Conservation (phyloP, 257 asterid genomes). For the Scutellaria baicalensis region DNA sequence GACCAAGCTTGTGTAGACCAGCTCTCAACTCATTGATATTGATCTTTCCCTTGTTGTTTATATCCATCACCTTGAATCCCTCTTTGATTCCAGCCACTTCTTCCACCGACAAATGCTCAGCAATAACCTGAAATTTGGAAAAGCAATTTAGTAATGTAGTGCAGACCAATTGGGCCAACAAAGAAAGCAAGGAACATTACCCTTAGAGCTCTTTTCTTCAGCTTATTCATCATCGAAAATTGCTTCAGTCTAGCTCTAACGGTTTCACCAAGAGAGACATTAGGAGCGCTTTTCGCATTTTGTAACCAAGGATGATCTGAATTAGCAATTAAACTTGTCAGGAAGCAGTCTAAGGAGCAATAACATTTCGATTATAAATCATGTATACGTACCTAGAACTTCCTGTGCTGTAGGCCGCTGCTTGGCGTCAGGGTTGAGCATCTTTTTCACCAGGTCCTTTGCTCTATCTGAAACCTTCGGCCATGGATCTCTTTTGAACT, state of each 20-base stretch:
- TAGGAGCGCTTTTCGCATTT: conserved; percentile 48
- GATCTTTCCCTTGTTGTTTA: conserved; percentile 42
- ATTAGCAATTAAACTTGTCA: conserved; percentile 11
- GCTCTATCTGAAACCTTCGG: conserved; percentile 57
- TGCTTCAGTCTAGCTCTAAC: conserved; percentile 59
- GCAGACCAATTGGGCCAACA: neutral
- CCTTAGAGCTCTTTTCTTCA: conserved; percentile 54
- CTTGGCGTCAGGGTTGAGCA: conserved; percentile 46
- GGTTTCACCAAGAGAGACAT: conserved; percentile 57
- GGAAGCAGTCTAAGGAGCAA: neutral
- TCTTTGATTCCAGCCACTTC: conserved; percentile 52
- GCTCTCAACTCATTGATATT: conserved; percentile 39
- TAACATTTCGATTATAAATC: neutral
- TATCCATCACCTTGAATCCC: conserved; percentile 50
- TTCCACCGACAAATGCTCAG: conserved; percentile 52
- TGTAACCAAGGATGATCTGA: conserved; percentile 57
- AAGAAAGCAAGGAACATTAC: conserved; percentile 22
- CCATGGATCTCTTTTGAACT: conserved; percentile 54
- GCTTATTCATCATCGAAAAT: conserved; percentile 56
- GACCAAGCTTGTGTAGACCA: conserved; percentile 55
- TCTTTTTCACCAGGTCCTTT: conserved; percentile 51
- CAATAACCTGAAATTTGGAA: conserved; percentile 40
- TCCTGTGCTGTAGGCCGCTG: conserved; percentile 45
- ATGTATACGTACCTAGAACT: conserved; percentile 37
- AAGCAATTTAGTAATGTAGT: neutral